These are phyloP conservation scores for Tolypocladium ophioglossoides DNA, from an alignment of 2,329 filamentous ascomycete species.

Conservation along the genomic window DNA sequence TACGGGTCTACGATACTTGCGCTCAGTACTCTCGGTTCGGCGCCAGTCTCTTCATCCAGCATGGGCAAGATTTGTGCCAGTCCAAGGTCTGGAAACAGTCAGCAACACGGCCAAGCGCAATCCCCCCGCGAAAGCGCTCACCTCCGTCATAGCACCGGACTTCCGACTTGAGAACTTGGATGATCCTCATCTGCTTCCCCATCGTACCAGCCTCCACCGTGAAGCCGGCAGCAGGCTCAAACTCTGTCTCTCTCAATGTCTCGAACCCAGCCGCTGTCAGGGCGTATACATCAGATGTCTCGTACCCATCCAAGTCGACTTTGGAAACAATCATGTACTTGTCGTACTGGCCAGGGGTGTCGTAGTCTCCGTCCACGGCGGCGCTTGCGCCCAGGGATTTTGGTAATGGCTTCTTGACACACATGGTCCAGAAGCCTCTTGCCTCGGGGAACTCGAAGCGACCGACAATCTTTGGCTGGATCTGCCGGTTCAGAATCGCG, in stretches of 20 bases:
- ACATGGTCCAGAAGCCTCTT: conserved; percentile 72
- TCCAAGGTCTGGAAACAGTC: conserved; percentile 54
- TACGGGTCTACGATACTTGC: conserved; percentile 84
- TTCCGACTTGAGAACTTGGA: conserved; percentile 80
- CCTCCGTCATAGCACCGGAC: conserved; percentile 84
- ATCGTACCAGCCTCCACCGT: conserved; percentile 81
- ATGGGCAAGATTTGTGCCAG: conserved; percentile 87
- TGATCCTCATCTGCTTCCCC: conserved; percentile 67
- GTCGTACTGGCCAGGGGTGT: conserved; percentile 54
- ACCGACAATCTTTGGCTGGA: conserved; percentile 62
- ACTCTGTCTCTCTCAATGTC: conserved; percentile 72
- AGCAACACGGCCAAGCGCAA: conserved; percentile 10
- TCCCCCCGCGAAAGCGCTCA: conserved; percentile 31
- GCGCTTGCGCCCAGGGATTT: conserved; percentile 44
- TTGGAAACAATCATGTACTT: conserved; percentile 79
- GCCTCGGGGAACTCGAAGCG: conserved; percentile 64
- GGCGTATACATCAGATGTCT: conserved; percentile 69
- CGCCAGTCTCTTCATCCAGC: conserved; percentile 80
- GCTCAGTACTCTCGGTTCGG: conserved; percentile 65
- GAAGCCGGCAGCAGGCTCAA: conserved; percentile 78
- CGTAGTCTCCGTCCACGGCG: conserved; percentile 43
- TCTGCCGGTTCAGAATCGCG: conserved; percentile 65
- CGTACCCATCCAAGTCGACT: conserved; percentile 54
- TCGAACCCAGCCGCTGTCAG: conserved; percentile 66
- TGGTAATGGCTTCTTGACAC: conserved; percentile 54